These are phyloP conservation scores for Penicillium sp. DNA, from an alignment of 2,329 filamentous ascomycete genomes.

Conservation along the genomic window DNA sequence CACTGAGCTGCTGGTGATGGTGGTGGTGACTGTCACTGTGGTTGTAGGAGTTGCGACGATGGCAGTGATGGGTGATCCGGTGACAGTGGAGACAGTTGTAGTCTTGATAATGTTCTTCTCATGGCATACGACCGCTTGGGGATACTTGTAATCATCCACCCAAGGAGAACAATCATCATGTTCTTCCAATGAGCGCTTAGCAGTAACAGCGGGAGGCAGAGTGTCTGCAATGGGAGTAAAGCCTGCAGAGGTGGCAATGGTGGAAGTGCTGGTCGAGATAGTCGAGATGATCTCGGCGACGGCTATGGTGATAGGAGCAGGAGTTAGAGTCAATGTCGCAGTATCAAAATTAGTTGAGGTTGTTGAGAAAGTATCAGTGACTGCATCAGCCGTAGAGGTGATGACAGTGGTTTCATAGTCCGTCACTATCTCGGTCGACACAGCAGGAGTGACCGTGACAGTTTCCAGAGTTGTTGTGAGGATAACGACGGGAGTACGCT, in stretches of 20 bases:
- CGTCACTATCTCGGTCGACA: conserved; percentile 1
- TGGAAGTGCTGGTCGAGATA: conserved; percentile 4
- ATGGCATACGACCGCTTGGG: conserved; percentile 7
- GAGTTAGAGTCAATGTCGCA: background rate
- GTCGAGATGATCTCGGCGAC: background rate
- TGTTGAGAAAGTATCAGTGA: conserved; percentile 9
- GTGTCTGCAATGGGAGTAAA: conserved; percentile 9
- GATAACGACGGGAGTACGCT: conserved; percentile 2
- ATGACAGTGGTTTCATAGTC: conserved; percentile 6
- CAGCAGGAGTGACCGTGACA: conserved; percentile 4
- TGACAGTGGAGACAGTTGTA: conserved; percentile 6
- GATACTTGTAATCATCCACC: conserved; percentile 8
- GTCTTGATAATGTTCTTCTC: conserved; percentile 8
- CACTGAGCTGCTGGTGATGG: conserved; percentile 6
- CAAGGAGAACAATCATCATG: background rate
- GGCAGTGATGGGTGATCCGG: background rate
- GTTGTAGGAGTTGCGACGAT: conserved; percentile 2
- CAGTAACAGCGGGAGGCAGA: conserved; percentile 4
- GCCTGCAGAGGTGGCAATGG: background rate
- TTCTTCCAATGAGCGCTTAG: background rate
- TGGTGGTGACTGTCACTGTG: conserved; percentile 6
- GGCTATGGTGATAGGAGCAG: background rate
- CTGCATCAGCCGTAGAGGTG: conserved; percentile 1
- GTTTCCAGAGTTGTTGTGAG: conserved; percentile 6
- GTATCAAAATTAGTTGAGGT: conserved; percentile 11